Percentiles rank a stretch among this genome's conserved stretches.
These are phyloP conservation scores for Schwanniomyces sp. DNA, from an alignment of 805 yeast species.

Conservation along the genomic window DNA sequence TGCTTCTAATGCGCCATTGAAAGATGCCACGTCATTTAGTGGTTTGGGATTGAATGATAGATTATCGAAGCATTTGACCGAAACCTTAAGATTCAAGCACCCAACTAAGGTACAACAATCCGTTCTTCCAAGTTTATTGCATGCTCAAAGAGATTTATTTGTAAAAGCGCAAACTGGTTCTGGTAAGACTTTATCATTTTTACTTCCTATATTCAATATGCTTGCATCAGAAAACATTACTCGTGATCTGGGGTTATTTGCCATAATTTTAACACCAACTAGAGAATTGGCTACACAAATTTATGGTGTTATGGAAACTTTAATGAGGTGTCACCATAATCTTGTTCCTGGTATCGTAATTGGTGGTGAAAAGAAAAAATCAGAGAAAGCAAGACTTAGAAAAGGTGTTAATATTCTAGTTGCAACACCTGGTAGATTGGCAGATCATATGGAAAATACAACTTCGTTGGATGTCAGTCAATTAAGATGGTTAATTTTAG, in stretches of 20 bases:
- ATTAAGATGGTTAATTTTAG: slow-evolving; percentile 84
- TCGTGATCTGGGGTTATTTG: slow-evolving; percentile 83
- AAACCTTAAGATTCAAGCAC: slow-evolving; percentile 51
- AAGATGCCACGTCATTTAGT: slow-evolving; percentile 64
- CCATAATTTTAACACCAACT: slow-evolving; percentile 87
- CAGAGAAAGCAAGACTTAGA: slow-evolving; percentile 92
- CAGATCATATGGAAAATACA: slow-evolving; percentile 93
- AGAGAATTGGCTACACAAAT: slow-evolving; percentile 93
- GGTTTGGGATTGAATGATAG: slow-evolving; percentile 66
- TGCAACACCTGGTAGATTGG: slow-evolving; percentile 95
- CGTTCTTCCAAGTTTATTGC: slow-evolving; percentile 59
- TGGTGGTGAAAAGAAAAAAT: slow-evolving; percentile 97
- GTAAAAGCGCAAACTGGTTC: slow-evolving; percentile 98
- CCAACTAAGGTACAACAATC: slow-evolving; percentile 90
- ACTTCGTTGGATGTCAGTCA: slow-evolving; percentile 67
- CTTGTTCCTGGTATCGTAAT: slow-evolving; percentile 94
- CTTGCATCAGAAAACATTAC: slow-evolving; percentile 56
- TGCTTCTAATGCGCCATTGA: slow-evolving; percentile 88
- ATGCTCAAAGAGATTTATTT: slow-evolving; percentile 59
- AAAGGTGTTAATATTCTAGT: slow-evolving; percentile 96
- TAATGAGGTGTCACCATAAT: slow-evolving; percentile 76
- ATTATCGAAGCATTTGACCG: slow-evolving; percentile 54
- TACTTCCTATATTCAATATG: slow-evolving; percentile 77
- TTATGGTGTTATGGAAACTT: slow-evolving; percentile 70
- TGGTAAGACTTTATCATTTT: slow-evolving; percentile 90